Evolutionary conservation across 495 filamentous ascomycete species (phyloP).

Genomic region (Lasiosphaeria hispida): DNA sequence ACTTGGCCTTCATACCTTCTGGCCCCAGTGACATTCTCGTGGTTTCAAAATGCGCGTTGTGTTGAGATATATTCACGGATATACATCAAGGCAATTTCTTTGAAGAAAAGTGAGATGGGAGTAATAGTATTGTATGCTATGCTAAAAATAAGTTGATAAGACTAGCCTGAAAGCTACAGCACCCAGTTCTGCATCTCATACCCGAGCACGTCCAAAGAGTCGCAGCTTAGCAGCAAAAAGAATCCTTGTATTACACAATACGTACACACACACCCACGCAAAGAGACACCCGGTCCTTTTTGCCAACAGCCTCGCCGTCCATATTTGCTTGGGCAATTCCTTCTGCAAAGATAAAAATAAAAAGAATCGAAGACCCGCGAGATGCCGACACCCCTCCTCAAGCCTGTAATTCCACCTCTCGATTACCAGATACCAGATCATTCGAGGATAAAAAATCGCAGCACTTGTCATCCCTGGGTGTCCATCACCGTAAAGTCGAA

Average conservation of each 20-base stretch:
- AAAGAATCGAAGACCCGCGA: not conserved
- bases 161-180: no score
- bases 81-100: no score
- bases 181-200: no score
- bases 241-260: conserved; percentile 1
- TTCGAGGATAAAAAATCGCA: not conserved
- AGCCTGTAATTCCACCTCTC: not conserved
- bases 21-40: no score
- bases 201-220: no score
- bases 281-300: conserved; percentile 5
- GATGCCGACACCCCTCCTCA: not conserved
- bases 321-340: not conserved
- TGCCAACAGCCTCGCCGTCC: not conserved
- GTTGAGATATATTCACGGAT: no score
- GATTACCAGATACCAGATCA: not conserved
- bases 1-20: no score
- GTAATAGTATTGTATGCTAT: no score
- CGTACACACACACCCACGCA: conserved; percentile 1
- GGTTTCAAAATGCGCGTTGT: no score
- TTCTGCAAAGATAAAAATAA: not conserved
- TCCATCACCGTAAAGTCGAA: not conserved
- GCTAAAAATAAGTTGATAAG: no score
- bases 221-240: no score
- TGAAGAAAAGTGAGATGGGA: no score
- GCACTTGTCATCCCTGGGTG: not conserved